A percentile compares a stretch with the other conserved stretches of the same genome.
Conservation (phyloP, 2,329 filamentous ascomycete genomes). For the Alternaria tenuissima region DNA sequence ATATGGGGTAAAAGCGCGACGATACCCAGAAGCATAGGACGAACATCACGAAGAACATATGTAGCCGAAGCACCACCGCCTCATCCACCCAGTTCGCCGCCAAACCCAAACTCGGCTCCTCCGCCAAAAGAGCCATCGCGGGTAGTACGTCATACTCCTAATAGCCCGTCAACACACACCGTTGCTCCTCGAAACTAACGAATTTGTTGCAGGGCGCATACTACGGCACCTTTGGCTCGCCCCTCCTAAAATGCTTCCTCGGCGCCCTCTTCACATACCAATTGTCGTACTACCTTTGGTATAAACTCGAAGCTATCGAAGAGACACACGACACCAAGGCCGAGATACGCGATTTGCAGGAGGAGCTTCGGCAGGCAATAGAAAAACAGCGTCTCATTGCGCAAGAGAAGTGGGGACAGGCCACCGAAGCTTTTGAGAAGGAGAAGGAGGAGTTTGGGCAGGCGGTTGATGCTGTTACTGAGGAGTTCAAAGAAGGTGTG, state of each 20-base stretch:
- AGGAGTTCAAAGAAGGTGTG: slow-evolving; percentile 25
- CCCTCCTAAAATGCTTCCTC: slow-evolving; percentile 76
- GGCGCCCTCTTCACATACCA: slow-evolving; percentile 82
- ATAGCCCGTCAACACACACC: neutral
- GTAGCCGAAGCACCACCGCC: slow-evolving; percentile 23
- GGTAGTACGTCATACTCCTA: slow-evolving; percentile 26
- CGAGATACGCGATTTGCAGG: slow-evolving; percentile 32
- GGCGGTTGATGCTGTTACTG: slow-evolving; percentile 20
- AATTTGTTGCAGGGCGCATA: slow-evolving; percentile 60
- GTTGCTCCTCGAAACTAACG: neutral
- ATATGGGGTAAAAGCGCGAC: slow-evolving; percentile 6
- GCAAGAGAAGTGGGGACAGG: slow-evolving; percentile 14
- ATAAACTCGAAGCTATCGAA: slow-evolving; percentile 77
- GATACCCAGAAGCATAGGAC: slow-evolving; percentile 9
- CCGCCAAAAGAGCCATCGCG: slow-evolving; percentile 31
- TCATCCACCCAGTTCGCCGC: slow-evolving; percentile 20
- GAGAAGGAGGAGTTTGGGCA: slow-evolving; percentile 19
- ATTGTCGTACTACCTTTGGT: slow-evolving; percentile 76
- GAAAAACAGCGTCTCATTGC: slow-evolving; percentile 21
- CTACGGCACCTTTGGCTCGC: slow-evolving; percentile 77
- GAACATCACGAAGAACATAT: slow-evolving; percentile 22
- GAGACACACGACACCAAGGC: slow-evolving; percentile 61
- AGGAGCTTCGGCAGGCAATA: slow-evolving; percentile 35
- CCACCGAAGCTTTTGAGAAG: slow-evolving; percentile 18
- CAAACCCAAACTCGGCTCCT: slow-evolving; percentile 22